phyloP scores from a whole-genome alignment of 371 early-diverging fungal species.

The Mucor plumbeus region DNA sequence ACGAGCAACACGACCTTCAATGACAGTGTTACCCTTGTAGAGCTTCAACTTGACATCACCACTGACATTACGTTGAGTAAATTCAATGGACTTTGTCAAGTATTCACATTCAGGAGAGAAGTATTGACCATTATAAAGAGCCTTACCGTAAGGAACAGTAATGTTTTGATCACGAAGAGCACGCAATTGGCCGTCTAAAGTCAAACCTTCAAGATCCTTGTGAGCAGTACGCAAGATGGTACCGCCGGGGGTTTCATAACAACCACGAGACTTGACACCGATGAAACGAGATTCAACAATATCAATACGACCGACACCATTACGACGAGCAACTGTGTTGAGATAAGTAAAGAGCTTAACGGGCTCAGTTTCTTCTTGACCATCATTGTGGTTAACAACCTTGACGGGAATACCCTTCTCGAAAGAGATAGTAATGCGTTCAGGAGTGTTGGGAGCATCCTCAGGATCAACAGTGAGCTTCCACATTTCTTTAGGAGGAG shows the following conservation, averaged over 20 bases:
- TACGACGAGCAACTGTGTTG: conserved; percentile 93
- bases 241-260: conserved; percentile 98
- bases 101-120: conserved; percentile 95
- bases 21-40: conserved; percentile 92
- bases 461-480: conserved; percentile 95
- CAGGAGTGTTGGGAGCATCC: conserved; percentile 94
- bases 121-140: conserved; percentile 95
- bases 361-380: conserved; percentile 68
- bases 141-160: conserved; percentile 72
- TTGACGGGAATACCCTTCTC: conserved; percentile 87
- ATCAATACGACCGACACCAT: conserved; percentile 97
- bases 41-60: conserved; percentile 94
- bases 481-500: conserved; percentile 98
- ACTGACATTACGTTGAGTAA: conserved; percentile 85
- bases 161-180: conserved; percentile 89
- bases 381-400: conserved; percentile 83
- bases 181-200: conserved; percentile 94
- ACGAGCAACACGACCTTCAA: conserved; percentile 88
- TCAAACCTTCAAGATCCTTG: conserved; percentile 94
- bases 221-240: conserved; percentile 95
- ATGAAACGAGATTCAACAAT: conserved; percentile 98
- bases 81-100: conserved; percentile 78
- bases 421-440: conserved; percentile 91
- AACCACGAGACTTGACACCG: conserved; percentile 97
- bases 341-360: conserved; percentile 93